Percentiles rank a stretch among this genome's conserved stretches.
Conservation (phyloP, 305 asterid species). For the Withania somnifera region DNA sequence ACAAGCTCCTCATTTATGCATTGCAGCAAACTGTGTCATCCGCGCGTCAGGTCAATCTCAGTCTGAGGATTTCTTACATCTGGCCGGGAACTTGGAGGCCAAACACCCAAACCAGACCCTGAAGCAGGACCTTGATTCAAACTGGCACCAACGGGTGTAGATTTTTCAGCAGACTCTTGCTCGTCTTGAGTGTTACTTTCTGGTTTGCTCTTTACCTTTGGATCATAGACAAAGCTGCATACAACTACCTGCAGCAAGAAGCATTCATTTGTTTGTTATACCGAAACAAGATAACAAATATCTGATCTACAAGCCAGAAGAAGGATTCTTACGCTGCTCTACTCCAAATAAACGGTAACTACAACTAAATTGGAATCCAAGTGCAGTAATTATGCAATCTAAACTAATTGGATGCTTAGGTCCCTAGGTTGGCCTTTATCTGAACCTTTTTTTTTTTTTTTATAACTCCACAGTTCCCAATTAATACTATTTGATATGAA, state of each 20-base stretch:
- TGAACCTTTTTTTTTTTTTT: too few relatives aligned
- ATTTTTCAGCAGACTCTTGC: slow-evolving; percentile 27
- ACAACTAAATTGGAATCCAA: too few relatives aligned
- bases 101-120: slow-evolving; percentile 30
- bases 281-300: background rate
- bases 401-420: too few relatives aligned
- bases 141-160: slow-evolving; percentile 22
- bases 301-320: background rate
- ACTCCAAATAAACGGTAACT: too few relatives aligned
- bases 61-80: slow-evolving; percentile 47
- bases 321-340: too few relatives aligned
- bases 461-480: too few relatives aligned
- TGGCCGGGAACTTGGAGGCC: slow-evolving; percentile 48
- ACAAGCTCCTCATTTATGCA: slow-evolving; percentile 33
- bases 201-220: slow-evolving; percentile 40
- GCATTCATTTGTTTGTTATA: background rate
- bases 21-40: slow-evolving; percentile 40
- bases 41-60: slow-evolving; percentile 71
- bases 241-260: slow-evolving; percentile 51
- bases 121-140: slow-evolving; percentile 30
- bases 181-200: slow-evolving; percentile 35
- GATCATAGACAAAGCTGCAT: slow-evolving; percentile 78
- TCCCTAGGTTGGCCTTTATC: too few relatives aligned
- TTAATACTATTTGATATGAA: too few relatives aligned
- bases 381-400: too few relatives aligned